phyloP scores from a whole-genome alignment of 768 basidiomycete genomes.

The Boletus patriciae region DNA sequence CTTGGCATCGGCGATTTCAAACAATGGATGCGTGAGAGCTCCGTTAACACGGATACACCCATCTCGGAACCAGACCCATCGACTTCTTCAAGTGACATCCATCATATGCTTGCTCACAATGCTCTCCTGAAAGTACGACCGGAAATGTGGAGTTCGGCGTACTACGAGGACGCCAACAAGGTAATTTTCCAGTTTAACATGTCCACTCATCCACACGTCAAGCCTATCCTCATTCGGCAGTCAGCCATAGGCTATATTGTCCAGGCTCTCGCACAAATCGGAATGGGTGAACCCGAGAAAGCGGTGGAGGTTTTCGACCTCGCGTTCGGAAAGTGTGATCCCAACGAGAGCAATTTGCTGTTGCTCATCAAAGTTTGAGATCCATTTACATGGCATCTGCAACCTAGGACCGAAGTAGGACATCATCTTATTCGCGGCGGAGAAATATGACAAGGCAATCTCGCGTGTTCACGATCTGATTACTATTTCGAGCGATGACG shows the following conservation, averaged over 20 bases:
- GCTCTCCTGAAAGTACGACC: background rate
- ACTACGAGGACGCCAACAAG: background rate
- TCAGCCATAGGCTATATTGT: constrained; percentile 9
- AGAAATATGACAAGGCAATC: too few species aligned
- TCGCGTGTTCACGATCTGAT: too few species aligned
- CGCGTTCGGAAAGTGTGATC: background rate
- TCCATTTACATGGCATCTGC: background rate
- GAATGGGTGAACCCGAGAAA: background rate
- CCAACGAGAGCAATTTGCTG: background rate
- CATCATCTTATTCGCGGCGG: too few species aligned
- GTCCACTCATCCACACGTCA: background rate
- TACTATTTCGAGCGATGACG: too few species aligned
- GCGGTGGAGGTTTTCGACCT: constrained; percentile 5
- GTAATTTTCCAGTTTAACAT: background rate
- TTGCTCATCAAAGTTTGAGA: constrained; percentile 6
- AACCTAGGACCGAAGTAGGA: too few species aligned
- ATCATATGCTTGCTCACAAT: background rate
- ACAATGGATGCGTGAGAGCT: background rate
- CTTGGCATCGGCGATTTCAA: background rate
- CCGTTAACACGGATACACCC: too few species aligned
- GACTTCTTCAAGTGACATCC: background rate
- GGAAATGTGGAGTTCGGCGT: background rate
- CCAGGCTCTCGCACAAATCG: constrained; percentile 5
- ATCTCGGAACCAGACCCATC: background rate
- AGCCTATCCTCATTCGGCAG: background rate